These are phyloP conservation scores for Curvularia hawaiiensis DNA, from an alignment of 2,329 filamentous ascomycete genomes.

Conservation along the genomic window DNA sequence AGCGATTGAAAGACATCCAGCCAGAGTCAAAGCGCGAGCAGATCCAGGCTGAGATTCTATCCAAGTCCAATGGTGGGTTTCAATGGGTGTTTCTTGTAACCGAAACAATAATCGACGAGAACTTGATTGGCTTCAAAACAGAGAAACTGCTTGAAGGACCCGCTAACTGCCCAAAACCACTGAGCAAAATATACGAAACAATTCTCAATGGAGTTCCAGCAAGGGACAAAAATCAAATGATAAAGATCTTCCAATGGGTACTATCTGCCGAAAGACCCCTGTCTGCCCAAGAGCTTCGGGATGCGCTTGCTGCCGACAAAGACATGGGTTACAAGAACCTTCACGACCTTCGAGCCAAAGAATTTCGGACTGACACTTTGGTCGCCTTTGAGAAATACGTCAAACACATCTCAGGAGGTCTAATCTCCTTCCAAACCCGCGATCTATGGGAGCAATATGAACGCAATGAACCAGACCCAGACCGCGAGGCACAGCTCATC, in stretches of 20 bases:
- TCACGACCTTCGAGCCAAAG: constrained; percentile 8
- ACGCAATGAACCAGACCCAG: constrained; percentile 12
- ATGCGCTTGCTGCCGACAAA: constrained; percentile 18
- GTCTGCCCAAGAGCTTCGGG: constrained; percentile 19
- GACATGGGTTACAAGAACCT: constrained; percentile 11
- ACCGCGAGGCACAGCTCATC: constrained; percentile 21
- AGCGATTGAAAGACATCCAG: constrained; percentile 10
- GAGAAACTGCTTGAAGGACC: not conserved
- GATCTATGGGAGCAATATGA: constrained; percentile 21
- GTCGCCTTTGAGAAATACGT: constrained; percentile 15
- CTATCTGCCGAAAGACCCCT: constrained; percentile 14
- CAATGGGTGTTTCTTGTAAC: constrained; percentile 18
- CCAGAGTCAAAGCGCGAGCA: constrained; percentile 10
- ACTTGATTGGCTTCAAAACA: not conserved
- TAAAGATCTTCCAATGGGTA: constrained; percentile 18
- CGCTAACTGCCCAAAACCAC: not conserved
- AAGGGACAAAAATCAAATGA: constrained; percentile 6
- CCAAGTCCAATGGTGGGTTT: constrained; percentile 13
- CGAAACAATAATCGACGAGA: constrained; percentile 5
- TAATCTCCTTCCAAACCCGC: constrained; percentile 17
- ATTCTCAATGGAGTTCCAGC: not conserved
- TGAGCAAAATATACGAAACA: not conserved
- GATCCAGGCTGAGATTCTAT: constrained; percentile 10
- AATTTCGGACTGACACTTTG: constrained; percentile 11
- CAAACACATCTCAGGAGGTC: constrained; percentile 19